Evolutionary conservation across 306 rosid species (phyloP).

Genomic region (Betula pendula): DNA sequence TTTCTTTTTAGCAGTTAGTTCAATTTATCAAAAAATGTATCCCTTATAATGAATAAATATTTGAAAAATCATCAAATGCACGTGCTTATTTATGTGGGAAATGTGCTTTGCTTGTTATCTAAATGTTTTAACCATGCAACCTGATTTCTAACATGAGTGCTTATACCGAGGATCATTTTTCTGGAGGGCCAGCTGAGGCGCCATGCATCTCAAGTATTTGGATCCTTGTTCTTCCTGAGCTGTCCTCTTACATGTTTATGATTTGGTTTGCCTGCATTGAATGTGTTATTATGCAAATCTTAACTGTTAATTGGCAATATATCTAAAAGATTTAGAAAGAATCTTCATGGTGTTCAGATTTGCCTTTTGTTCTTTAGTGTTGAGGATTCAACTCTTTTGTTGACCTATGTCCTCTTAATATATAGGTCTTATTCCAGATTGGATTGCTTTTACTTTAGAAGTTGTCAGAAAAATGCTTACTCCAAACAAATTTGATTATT

Average conservation of each 20-base stretch:
- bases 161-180: neutral
- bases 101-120: neutral
- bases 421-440: neutral
- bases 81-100: neutral
- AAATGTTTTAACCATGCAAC: neutral
- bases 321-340: neutral
- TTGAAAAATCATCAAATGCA: neutral
- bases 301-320: neutral
- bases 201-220: neutral
- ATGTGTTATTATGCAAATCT: neutral
- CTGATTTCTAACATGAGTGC: neutral
- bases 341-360: neutral
- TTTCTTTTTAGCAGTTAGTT: neutral
- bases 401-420: neutral
- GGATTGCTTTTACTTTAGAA: neutral
- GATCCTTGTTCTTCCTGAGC: neutral
- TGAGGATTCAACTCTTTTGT: neutral
- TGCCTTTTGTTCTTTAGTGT: neutral
- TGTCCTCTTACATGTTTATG: neutral
- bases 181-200: neutral
- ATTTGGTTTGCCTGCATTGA: neutral
- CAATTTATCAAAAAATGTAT: neutral
- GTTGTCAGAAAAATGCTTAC: neutral
- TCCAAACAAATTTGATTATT: neutral
- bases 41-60: neutral